Conservation (phyloP, 1,284 basidiomycete species). For the Cutaneotrichosporon cavernicola region DNA sequence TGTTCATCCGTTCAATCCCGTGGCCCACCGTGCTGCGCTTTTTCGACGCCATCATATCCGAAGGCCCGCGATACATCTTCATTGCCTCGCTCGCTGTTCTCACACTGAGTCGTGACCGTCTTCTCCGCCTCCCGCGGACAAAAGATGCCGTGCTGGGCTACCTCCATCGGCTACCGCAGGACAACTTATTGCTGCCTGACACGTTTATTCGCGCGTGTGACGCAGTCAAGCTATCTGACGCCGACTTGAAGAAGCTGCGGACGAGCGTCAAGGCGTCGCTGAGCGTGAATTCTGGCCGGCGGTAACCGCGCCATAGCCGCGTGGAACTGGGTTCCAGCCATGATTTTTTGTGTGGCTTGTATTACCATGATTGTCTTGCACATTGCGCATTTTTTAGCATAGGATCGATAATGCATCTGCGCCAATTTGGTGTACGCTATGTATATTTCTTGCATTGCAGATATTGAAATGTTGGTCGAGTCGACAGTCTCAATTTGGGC, state of each 20-base stretch:
- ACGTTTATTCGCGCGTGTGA: conserved; percentile 48
- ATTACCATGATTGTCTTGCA: not conserved
- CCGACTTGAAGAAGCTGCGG: conserved; percentile 45
- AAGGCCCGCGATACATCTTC: conserved; percentile 77
- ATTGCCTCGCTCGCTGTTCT: conserved; percentile 75
- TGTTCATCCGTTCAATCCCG: conserved; percentile 78
- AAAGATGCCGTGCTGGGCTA: conserved; percentile 36
- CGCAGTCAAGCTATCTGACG: conserved; percentile 45
- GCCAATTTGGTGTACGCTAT: not conserved
- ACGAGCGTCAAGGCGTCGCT: conserved; percentile 42
- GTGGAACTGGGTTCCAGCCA: not conserved
- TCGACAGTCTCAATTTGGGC: too few species aligned
- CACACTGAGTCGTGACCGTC: conserved; percentile 41
- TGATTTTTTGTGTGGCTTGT: not conserved
- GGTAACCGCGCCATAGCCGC: not conserved
- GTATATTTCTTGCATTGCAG: not conserved
- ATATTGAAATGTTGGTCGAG: not conserved
- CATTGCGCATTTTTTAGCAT: not conserved
- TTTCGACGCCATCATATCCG: conserved; percentile 84
- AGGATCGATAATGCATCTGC: not conserved
- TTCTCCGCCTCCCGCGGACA: conserved; percentile 35
- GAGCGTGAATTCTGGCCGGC: conserved; percentile 3
- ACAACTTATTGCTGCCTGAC: conserved; percentile 47
- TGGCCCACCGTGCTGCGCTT: conserved; percentile 71
- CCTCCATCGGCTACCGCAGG: conserved; percentile 45